Conservation (phyloP, 345 rosid species). For the Kernera saxatilis region DNA sequence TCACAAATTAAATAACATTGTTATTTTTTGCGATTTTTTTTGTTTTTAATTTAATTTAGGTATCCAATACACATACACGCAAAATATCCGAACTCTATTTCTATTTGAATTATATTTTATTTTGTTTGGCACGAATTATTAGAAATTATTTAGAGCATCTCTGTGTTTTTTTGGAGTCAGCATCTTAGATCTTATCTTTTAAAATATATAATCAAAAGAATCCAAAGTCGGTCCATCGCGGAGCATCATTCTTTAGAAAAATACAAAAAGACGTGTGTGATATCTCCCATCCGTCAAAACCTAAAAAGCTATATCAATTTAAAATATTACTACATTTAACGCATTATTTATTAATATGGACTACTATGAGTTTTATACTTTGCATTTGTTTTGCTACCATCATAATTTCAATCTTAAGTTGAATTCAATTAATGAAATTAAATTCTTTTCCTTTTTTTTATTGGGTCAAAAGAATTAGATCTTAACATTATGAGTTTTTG, state of each 20-base stretch:
- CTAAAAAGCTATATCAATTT: background rate
- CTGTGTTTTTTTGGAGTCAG: conserved; percentile 16
- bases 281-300: conserved; percentile 6
- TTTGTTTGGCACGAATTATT: conserved; percentile 2
- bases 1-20: background rate
- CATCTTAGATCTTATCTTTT: conserved; percentile 36
- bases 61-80: background rate
- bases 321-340: background rate
- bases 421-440: background rate
- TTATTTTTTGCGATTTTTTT: background rate
- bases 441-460: background rate
- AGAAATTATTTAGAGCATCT: conserved; percentile 13
- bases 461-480: background rate
- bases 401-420: background rate
- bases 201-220: conserved; percentile 22
- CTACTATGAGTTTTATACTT: background rate
- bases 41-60: background rate
- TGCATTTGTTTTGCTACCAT: background rate
- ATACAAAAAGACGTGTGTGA: conserved; percentile 25
- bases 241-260: conserved; percentile 26
- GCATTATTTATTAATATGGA: background rate
- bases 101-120: background rate
- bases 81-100: background rate
- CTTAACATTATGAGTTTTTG: background rate
- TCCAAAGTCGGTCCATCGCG: conserved; percentile 32